These are phyloP conservation scores for Monosporascus sp. DNA, from an alignment of 2,329 filamentous ascomycete species.

Conservation along the genomic window DNA sequence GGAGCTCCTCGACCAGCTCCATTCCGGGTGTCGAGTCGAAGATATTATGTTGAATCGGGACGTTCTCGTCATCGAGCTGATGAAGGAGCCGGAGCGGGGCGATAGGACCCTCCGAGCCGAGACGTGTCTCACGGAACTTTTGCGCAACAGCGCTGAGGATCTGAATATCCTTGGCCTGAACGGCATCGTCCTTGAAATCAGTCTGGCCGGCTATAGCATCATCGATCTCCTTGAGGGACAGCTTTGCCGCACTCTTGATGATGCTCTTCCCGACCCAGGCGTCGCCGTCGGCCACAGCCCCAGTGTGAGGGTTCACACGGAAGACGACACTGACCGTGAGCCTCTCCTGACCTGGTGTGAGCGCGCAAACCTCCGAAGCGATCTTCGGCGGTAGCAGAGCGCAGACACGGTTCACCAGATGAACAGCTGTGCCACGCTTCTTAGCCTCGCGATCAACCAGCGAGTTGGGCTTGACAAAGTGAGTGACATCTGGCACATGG, in stretches of 20 bases:
- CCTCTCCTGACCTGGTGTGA: constrained; percentile 81
- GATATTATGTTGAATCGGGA: constrained; percentile 92
- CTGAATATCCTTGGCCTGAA: constrained; percentile 70
- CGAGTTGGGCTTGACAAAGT: constrained; percentile 95
- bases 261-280: constrained; percentile 92
- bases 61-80: constrained; percentile 95
- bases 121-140: constrained; percentile 84
- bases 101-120: constrained; percentile 74
- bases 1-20: constrained; percentile 90
- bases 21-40: constrained; percentile 87
- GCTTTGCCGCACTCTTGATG: constrained; percentile 83
- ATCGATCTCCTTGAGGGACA: constrained; percentile 83
- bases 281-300: constrained; percentile 74
- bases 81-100: constrained; percentile 84
- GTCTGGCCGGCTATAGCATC: constrained; percentile 63
- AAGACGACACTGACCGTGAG: constrained; percentile 92
- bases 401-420: constrained; percentile 83
- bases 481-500: constrained; percentile 89
- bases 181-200: constrained; percentile 57
- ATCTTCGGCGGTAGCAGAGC: constrained; percentile 85
- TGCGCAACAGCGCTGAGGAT: constrained; percentile 75
- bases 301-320: constrained; percentile 77
- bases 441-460: constrained; percentile 95
- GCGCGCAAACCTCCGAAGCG: constrained; percentile 79
- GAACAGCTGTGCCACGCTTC: constrained; percentile 94